Evolutionary conservation across 306 rosid genomes (phyloP), one percentile per base, ranked within the genome.

Genomic region (Begonia fuchsioides): DNA sequence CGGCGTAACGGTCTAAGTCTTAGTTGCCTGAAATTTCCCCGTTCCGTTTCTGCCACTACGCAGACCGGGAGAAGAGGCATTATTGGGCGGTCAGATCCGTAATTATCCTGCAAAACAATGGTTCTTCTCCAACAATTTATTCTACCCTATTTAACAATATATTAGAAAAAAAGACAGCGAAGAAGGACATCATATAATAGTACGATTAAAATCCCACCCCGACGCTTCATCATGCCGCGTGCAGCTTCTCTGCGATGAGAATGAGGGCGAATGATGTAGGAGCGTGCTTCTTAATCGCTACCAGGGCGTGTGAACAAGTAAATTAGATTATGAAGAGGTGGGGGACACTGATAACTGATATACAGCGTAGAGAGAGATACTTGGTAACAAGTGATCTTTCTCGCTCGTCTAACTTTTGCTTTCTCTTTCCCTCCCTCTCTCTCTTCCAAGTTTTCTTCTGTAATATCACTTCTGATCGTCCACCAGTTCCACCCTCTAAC

Each of bases 211-310:
- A 50, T 69, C 58, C 32, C 66, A 59, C 54, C 75, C 67, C 81
- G n/a, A 73, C 72, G 12, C 64, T 76, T 55, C 71, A 78, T 78
- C 38, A 75, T 75, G 72, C 79, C 70, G 83, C 94, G 92, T 80
- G 92, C 54, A 38, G 2, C 11, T 43, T 15, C 60, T 20, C 32
- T 8, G 3, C 3, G 8, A 55, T 1, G 17, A 3, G 52, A 14
- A 49, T 16, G 51, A 15, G 14, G 6, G n/a, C 16, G 4, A 49
- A 13, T 35, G 9, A 32, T 32, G 38, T 13, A 16, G 3, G 16
- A 38, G 11, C 8, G 73, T 71, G 54, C 2, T 0, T 0, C 8
- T 4, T 62, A 74, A 72, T 53, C 65, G 16, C 52, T 3, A 13
- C 1, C 38, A 17, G 11, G 11, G 73, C 50, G 63, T 69, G 75